Conservation (phyloP, 352 stramenopile genomes). For the Stramenopiles sp. region DNA sequence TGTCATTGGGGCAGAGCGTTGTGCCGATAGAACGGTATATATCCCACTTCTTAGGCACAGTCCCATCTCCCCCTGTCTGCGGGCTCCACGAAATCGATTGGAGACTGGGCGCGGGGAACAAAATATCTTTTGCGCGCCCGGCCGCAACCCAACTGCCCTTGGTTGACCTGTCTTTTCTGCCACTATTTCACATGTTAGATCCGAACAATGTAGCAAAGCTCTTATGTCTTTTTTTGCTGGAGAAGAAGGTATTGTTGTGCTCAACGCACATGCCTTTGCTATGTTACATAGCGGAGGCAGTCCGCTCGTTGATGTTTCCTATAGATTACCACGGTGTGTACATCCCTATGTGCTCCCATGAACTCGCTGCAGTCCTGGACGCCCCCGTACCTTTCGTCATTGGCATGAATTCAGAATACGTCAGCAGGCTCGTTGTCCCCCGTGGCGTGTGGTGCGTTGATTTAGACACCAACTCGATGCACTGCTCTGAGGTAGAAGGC, state of each 20-base stretch:
- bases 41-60: conserved; percentile 7
- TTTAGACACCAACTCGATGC: not conserved
- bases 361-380: not conserved
- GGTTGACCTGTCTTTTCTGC: not conserved
- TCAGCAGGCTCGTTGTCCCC: not conserved
- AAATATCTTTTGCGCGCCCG: not conserved
- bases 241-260: not conserved
- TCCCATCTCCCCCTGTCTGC: not conserved
- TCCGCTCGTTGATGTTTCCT: conserved; percentile 11
- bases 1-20: not conserved
- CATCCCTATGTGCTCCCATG: conserved; percentile 7
- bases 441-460: not conserved
- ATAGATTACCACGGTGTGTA: conserved; percentile 3
- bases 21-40: conserved; percentile 8
- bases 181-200: conserved; percentile 9
- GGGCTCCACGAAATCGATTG: not conserved
- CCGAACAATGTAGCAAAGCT: not conserved
- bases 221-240: not conserved
- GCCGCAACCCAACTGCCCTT: not conserved
- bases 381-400: conserved; percentile 6
- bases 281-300: conserved; percentile 4
- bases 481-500: conserved; percentile 4
- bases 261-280: not conserved
- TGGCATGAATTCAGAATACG: conserved; percentile 2
- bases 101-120: not conserved